Evolutionary conservation across 495 filamentous ascomycete species (phyloP).

Genomic region (Diplogelasinospora grovesii): DNA sequence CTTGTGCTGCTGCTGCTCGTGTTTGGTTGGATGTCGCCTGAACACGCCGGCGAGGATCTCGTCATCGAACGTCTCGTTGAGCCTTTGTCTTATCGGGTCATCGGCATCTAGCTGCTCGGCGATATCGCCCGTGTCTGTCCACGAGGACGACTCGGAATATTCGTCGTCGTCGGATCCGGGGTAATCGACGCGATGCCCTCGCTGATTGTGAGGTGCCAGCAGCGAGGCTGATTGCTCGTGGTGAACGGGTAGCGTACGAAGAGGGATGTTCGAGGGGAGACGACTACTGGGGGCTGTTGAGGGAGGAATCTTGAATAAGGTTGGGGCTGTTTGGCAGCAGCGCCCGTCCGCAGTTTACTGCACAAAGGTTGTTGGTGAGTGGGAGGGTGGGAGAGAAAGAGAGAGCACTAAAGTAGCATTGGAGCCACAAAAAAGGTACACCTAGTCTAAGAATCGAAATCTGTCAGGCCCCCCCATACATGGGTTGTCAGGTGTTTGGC

Average conservation of each 20-base stretch:
- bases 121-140: constrained; percentile 91
- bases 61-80: constrained; percentile 57
- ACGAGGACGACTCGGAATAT: constrained; percentile 61
- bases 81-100: constrained; percentile 63
- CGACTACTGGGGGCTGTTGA: constrained; percentile 36
- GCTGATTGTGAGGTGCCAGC: constrained; percentile 30
- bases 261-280: constrained; percentile 57
- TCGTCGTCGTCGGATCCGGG: constrained; percentile 27
- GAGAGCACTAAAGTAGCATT: neutral
- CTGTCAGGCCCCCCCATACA: no score
- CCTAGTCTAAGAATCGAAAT: no score
- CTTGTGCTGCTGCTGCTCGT: constrained; percentile 11
- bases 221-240: constrained; percentile 33
- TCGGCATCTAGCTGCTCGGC: constrained; percentile 82
- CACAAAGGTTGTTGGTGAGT: constrained; percentile 8
- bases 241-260: constrained; percentile 46
- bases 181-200: constrained; percentile 23
- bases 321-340: constrained; percentile 55
- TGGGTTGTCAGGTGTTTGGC: no score
- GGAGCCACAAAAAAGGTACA: constrained; percentile 14
- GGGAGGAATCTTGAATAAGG: constrained; percentile 50
- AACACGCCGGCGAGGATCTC: constrained; percentile 43
- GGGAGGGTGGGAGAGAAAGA: neutral
- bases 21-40: constrained; percentile 31
- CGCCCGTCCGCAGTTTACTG: constrained; percentile 41